phyloP scores from a whole-genome alignment of 208 protist species.

The Leishmania mexicana region DNA sequence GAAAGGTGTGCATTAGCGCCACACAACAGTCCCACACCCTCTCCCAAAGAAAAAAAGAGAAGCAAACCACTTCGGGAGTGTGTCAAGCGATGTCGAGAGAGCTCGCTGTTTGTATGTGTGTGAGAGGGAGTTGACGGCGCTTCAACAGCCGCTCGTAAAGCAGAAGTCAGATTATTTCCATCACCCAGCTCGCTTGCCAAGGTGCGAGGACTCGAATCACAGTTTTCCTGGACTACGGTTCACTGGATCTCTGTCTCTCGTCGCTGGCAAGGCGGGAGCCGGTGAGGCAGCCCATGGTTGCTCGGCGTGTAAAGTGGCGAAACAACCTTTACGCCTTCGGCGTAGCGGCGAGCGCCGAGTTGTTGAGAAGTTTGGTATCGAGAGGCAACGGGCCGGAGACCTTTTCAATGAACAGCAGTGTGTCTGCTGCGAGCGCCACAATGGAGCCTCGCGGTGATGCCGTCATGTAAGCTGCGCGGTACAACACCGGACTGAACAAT shows the following conservation, averaged over 20 bases:
- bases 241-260: background rate
- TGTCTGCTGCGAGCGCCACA: constrained; percentile 41
- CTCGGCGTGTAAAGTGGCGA: background rate
- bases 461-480: constrained; percentile 35
- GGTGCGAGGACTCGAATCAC: background rate
- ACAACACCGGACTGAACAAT: constrained; percentile 65
- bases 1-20: background rate
- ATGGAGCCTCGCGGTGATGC: constrained; percentile 44
- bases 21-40: background rate
- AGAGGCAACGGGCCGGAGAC: constrained; percentile 16
- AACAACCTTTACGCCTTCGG: background rate
- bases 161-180: background rate
- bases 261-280: background rate
- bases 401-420: constrained; percentile 45
- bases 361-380: constrained; percentile 12
- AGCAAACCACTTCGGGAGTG: background rate
- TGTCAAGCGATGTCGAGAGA: background rate
- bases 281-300: background rate
- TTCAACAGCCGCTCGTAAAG: background rate
- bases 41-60: background rate
- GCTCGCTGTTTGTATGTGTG: background rate
- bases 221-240: background rate
- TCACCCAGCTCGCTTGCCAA: background rate
- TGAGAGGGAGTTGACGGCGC: background rate
- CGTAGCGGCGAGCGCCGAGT: constrained; percentile 11